Percentiles rank a stretch among this genome's conserved stretches.
Evolutionary conservation across 2,329 filamentous ascomycete genomes (phyloP).

Genomic region (Thelonectria rubi): DNA sequence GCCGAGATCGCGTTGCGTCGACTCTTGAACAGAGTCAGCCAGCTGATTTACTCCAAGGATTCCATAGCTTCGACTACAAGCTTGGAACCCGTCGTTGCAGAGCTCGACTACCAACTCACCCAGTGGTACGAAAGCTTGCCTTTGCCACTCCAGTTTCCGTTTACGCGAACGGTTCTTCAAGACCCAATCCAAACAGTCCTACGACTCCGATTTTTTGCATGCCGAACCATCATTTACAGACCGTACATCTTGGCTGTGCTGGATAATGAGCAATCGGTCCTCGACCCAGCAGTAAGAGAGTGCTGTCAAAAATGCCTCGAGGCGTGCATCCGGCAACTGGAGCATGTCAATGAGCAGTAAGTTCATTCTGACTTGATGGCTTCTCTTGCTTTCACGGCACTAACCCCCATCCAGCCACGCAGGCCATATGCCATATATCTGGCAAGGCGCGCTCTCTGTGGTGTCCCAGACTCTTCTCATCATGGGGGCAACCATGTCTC

Average conservation of each 20-base stretch:
- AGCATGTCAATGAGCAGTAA: conserved; percentile 81
- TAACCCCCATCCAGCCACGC: conserved; percentile 65
- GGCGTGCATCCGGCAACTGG: conserved; percentile 80
- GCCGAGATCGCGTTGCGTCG: conserved; percentile 83
- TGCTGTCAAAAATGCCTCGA: conserved; percentile 85
- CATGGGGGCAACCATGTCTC: conserved; percentile 86
- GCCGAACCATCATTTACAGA: conserved; percentile 85
- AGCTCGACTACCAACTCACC: conserved; percentile 82
- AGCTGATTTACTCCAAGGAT: conserved; percentile 81
- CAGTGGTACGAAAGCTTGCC: conserved; percentile 88
- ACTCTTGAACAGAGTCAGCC: conserved; percentile 80
- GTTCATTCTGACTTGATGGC: conserved; percentile 44
- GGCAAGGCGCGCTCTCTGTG: conserved; percentile 85
- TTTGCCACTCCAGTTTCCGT: conserved; percentile 78
- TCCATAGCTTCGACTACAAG: conserved; percentile 76
- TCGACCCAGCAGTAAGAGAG: conserved; percentile 77
- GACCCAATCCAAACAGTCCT: conserved; percentile 84
- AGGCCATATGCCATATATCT: conserved; percentile 85
- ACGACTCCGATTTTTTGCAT: conserved; percentile 82
- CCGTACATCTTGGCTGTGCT: conserved; percentile 84
- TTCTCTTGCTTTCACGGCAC: conserved; percentile 23
- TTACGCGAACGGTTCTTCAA: conserved; percentile 70
- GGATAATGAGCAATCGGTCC: conserved; percentile 76
- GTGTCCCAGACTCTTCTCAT: conserved; percentile 83
- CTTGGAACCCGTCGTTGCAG: conserved; percentile 79